Evolutionary conservation across 139 green algal genomes (phyloP).

Genomic region (Chlamydomonas sp.): DNA sequence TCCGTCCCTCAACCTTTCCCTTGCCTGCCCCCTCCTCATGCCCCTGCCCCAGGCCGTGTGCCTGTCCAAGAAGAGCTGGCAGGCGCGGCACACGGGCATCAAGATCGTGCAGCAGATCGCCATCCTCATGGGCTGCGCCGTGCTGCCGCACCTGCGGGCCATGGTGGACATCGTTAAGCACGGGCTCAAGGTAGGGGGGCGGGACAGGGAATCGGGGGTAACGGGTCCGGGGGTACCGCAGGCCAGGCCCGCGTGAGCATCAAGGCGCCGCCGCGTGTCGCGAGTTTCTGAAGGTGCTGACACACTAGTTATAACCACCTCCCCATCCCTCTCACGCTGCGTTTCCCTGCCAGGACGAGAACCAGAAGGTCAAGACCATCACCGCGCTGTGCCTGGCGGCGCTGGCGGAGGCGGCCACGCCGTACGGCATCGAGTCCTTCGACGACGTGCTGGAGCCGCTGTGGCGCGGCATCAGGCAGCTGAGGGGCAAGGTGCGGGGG

Average conservation of each 20-base stretch:
- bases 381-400: conserved; percentile 93
- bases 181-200: conserved; percentile 68
- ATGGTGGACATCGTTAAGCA: conserved; percentile 98
- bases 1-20: not conserved
- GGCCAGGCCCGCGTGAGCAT: too few relatives aligned
- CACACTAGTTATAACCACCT: too few relatives aligned
- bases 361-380: conserved; percentile 95
- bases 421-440: conserved; percentile 99
- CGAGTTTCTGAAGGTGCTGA: too few relatives aligned
- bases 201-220: too few relatives aligned
- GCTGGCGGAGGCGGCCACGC: conserved; percentile 94
- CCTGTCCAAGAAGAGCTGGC: conserved; percentile 96
- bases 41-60: conserved; percentile 85
- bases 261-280: too few relatives aligned
- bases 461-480: conserved; percentile 95
- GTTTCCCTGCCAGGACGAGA: conserved; percentile 20
- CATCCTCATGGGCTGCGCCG: conserved; percentile 97
- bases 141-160: conserved; percentile 96
- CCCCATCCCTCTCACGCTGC: too few relatives aligned
- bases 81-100: conserved; percentile 98
- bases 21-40: not conserved
- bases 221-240: too few relatives aligned
- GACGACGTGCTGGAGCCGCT: conserved; percentile 98
- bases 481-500: conserved; percentile 88
- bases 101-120: conserved; percentile 99